phyloP scores from a whole-genome alignment of 306 rosid genomes.

The Carpinus fangiana region DNA sequence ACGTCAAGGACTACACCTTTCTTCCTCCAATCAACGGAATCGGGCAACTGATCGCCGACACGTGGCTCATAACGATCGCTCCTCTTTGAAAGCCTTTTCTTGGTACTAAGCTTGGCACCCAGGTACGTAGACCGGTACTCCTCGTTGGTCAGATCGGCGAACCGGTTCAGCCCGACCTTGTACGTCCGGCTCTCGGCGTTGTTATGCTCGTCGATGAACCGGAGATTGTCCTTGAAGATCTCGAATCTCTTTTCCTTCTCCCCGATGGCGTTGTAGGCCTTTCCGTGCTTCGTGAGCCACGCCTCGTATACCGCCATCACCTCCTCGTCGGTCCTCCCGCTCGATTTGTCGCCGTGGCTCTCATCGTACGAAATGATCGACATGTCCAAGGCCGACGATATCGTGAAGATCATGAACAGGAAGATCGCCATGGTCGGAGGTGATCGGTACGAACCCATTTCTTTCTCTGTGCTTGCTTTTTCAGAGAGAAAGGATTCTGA shows the following conservation, averaged over 20 bases:
- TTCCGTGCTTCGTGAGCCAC: slow-evolving; percentile 72
- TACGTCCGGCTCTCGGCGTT: slow-evolving; percentile 37
- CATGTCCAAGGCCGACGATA: slow-evolving; percentile 67
- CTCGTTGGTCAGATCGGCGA: slow-evolving; percentile 88
- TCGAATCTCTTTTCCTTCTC: slow-evolving; percentile 75
- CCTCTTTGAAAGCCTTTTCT: slow-evolving; percentile 35
- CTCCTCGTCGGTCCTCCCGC: slow-evolving; percentile 54
- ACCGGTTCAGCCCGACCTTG: slow-evolving; percentile 73
- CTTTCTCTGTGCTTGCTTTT: neutral
- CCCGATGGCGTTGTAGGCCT: slow-evolving; percentile 57
- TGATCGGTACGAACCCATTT: slow-evolving; percentile 52
- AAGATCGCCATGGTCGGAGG: slow-evolving; percentile 29
- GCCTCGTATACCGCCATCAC: slow-evolving; percentile 61
- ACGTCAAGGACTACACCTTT: slow-evolving; percentile 69
- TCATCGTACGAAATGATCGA: slow-evolving; percentile 64
- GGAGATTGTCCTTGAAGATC: slow-evolving; percentile 81
- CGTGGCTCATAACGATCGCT: slow-evolving; percentile 62
- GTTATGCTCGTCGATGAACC: slow-evolving; percentile 74
- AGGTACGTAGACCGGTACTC: slow-evolving; percentile 72
- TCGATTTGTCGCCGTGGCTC: slow-evolving; percentile 29
- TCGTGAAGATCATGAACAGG: slow-evolving; percentile 33
- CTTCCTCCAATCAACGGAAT: slow-evolving; percentile 82
- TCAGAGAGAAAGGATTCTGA: neutral
- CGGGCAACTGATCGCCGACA: slow-evolving; percentile 71
- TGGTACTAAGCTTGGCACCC: slow-evolving; percentile 45